A percentile compares a stretch with the other conserved stretches of the same genome.
Evolutionary conservation across 257 asterid species (phyloP).

Genomic region (Forsythia viridissima): DNA sequence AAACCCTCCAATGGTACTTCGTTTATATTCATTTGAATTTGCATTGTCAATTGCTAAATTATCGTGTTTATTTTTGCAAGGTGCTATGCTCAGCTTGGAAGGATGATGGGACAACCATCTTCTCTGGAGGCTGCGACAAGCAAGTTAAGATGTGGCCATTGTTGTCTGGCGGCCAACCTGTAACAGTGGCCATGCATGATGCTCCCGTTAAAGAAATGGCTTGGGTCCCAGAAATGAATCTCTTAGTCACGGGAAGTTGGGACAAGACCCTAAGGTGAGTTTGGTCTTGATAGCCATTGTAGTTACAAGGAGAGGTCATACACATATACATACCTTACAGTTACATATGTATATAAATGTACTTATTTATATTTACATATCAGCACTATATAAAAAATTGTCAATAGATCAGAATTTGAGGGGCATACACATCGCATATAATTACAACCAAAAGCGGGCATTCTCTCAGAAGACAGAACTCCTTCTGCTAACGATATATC

Average conservation of each 20-base stretch:
- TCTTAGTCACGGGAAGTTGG: slow-evolving; percentile 88
- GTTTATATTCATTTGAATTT: slow-evolving; percentile 5
- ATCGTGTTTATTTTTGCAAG: slow-evolving; percentile 43
- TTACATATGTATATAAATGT: too few species aligned
- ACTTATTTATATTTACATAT: neutral
- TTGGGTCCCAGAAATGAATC: slow-evolving; percentile 92
- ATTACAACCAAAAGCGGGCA: neutral
- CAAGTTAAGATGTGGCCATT: slow-evolving; percentile 99
- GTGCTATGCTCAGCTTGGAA: slow-evolving; percentile 95
- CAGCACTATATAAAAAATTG: neutral
- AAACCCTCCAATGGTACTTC: slow-evolving; percentile 1
- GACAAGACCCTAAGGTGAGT: slow-evolving; percentile 89
- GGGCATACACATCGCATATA: neutral
- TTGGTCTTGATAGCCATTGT: slow-evolving; percentile 5
- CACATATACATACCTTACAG: neutral
- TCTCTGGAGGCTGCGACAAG: slow-evolving; percentile 99
- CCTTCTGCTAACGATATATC: slow-evolving; percentile 7
- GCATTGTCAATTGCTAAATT: slow-evolving; percentile 8
- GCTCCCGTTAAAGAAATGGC: slow-evolving; percentile 91
- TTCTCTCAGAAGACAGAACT: neutral
- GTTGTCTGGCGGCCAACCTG: slow-evolving; percentile 70
- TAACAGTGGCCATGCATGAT: slow-evolving; percentile 93
- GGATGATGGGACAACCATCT: slow-evolving; percentile 94
- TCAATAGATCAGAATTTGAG: neutral
- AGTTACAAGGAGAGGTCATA: slow-evolving; percentile 3